Conservation (phyloP, 176 grass and related monocot genomes). For the Typha latifolia region DNA sequence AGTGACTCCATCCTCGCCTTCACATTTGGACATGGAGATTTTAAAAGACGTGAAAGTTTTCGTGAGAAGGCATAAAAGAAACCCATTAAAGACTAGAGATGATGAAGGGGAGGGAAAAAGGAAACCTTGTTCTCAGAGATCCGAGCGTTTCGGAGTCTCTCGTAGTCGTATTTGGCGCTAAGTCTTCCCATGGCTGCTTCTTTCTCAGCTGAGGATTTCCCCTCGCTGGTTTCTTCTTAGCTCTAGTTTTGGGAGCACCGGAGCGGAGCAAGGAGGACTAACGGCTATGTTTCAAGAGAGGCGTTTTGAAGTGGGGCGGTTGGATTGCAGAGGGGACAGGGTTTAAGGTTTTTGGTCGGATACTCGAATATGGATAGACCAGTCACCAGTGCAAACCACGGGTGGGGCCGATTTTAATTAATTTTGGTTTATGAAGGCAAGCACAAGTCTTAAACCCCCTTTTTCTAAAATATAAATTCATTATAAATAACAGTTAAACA, state of each 20-base stretch:
- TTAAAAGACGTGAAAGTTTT: background rate
- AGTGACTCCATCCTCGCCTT: constrained; percentile 71
- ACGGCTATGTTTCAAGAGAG: too few species aligned
- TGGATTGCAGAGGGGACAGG: too few species aligned
- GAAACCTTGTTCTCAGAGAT: constrained; percentile 65
- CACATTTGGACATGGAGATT: background rate
- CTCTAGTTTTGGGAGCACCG: background rate
- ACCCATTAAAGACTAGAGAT: background rate
- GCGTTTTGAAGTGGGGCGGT: too few species aligned
- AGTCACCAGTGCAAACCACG: too few species aligned
- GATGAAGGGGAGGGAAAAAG: background rate
- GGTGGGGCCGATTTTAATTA: too few species aligned
- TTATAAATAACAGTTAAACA: too few species aligned
- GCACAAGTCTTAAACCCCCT: too few species aligned
- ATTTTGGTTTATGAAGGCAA: too few species aligned
- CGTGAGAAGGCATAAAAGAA: background rate
- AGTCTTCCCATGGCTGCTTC: constrained; percentile 18
- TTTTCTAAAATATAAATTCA: too few species aligned
- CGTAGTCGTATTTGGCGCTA: constrained; percentile 42
- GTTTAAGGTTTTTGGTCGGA: too few species aligned
- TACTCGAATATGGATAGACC: too few species aligned
- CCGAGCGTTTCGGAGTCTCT: constrained; percentile 59
- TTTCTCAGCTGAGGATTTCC: constrained; percentile 4
- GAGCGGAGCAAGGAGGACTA: too few species aligned
- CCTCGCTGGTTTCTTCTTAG: background rate